Evolutionary conservation across 768 basidiomycete genomes (phyloP), one percentile per base, ranked within the genome.

Genomic region (Asterophora parasitica): DNA sequence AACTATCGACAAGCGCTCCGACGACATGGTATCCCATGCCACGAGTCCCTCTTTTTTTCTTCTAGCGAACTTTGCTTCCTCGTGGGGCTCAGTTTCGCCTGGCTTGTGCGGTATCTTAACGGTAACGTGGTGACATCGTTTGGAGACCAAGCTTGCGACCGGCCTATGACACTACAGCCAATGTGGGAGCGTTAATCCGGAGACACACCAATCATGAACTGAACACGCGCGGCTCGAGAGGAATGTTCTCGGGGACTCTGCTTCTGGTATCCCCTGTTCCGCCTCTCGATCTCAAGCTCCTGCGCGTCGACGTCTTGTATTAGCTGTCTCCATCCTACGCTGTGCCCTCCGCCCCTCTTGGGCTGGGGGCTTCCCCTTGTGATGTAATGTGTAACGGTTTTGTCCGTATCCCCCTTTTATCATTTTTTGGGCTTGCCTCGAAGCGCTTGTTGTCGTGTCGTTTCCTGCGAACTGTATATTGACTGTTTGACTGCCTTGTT

Each of bases 301-400:
- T 64, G 71, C 69, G 69, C 67, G 70, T 72, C 68, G 72, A 69
- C 52, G 70, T 70, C 71, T 69, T 53, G 69, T 70, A 70, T 69
- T 67, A 65, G 73, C 77, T 79, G 77, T 76, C 71, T 72, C 57
- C 56, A 62, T 72, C 70, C 72, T 71, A 73, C 65, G 65, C 64
- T 65, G 60, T 61, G 60, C 66, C 65, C 72, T 66, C 60, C 62
- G 66, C 58, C 54, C 57, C 54, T 63, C 43, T 51, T 49, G 53
- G 59, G 61, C 64, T 61, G 60, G 64, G 61, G 66, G 65, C 58
- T 61, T 61, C 20, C 70, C 67, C 65, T 68, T 62, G 65, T 65
- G 67, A 65, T 63, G 49, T 58, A 55, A 57, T 50, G 55, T 52
- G 55, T 52, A 51, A 49, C 53, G 41, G 49, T 49, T 53, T 54